A percentile compares a stretch with the other conserved stretches of the same genome.
phyloP scores from a whole-genome alignment of 805 yeast species.

The Tetrapisispora namnaoensis region DNA sequence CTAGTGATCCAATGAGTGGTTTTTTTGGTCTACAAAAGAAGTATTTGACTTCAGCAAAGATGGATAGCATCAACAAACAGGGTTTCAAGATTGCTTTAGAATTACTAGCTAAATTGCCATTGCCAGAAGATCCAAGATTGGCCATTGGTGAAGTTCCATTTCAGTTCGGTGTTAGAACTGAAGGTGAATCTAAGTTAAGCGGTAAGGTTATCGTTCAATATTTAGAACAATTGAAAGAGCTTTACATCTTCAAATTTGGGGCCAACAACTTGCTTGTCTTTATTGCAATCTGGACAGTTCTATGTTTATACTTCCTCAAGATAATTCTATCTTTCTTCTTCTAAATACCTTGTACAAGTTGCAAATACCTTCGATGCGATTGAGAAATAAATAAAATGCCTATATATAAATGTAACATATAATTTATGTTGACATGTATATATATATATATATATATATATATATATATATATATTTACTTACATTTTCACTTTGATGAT shows the following conservation, averaged over 20 bases:
- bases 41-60: conserved; percentile 30
- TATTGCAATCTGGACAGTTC: conserved; percentile 24
- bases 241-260: conserved; percentile 39
- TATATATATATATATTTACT: no score
- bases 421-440: no score
- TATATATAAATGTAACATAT: background rate
- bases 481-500: no score
- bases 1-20: conserved; percentile 46
- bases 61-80: conserved; percentile 32
- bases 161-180: conserved; percentile 45
- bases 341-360: conserved; percentile 1
- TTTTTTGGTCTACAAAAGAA: conserved; percentile 42
- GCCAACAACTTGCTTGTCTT: conserved; percentile 29
- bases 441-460: no score
- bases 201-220: conserved; percentile 42
- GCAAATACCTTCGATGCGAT: background rate
- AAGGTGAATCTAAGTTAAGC: conserved; percentile 42
- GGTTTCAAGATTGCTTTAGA: conserved; percentile 45
- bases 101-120: conserved; percentile 37
- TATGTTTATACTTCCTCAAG: conserved; percentile 25
- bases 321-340: conserved; percentile 17
- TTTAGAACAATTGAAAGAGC: conserved; percentile 37
- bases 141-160: conserved; percentile 40
- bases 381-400: background rate
- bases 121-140: conserved; percentile 27